Base-by-base conservation (phyloP, 2,329 filamentous ascomycete genomes). In the Lasiodiplodia theobromae region DNA sequence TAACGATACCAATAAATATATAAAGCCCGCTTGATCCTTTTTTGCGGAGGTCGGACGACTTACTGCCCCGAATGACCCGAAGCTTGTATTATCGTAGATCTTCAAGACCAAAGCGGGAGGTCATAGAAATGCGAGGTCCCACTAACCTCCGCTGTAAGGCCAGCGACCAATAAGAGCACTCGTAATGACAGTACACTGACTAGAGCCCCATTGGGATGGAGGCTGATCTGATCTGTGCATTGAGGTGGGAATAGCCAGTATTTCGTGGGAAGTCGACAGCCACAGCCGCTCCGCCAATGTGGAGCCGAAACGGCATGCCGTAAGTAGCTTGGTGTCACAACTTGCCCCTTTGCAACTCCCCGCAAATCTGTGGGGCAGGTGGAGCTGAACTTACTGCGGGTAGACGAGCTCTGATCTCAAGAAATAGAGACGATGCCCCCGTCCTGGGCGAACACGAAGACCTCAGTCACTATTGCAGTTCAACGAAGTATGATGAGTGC, bases 261-360 rank as follows among this genome's bases (percentile, higher is more conserved):
- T 47, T 47, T 47, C 44, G 25, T 10, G 25, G 6, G 5, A 21
- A 16, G 25, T 60, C 28, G n/a, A 16, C 40, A 34, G 56, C 37
- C 23, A 21, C 56, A 44, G 28, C 56, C 56, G 56, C 12, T 11
- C 16, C n/a, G n/a, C 16, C n/a, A 11, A 63, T 63, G 58, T 63
- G 58, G 58, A 63, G 58, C 58, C 58, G 58, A 63, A 63, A 49
- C 25, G 11, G 58, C 28, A 18, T 44, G 40, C 37, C 37, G 58
- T 0, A 44, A 34, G 3, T 34, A 2, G 21, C 16, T 49, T 23
- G n/a, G 11, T 8, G 6, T 16, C 37, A 10, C 31, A 34, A 34
- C 31, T 7, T 8, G 37, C 23, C 31, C 23, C 51, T 28, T 56
- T 56, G 12, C 23, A 31, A 8, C 16, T 31, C 44, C 18, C 57